Base-by-base conservation (phyloP, 306 rosid genomes). In the Carpinus viminea region DNA sequence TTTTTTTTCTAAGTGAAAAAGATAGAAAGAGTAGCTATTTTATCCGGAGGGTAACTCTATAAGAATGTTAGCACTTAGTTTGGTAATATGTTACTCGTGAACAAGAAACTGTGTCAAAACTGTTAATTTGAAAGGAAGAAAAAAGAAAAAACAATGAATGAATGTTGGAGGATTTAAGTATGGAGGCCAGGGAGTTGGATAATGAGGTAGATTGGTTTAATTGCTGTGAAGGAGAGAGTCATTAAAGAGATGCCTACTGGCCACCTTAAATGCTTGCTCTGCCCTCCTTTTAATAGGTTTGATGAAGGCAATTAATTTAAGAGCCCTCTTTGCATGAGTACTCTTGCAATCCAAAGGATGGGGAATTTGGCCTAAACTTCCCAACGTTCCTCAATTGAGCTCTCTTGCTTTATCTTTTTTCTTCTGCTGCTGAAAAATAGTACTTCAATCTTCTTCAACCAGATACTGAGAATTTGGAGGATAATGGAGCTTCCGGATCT, bases 221-320 rank as follows among this genome's bases (percentile, higher is more conserved):
- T 80, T 77, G 87, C 87, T 28, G 68, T 8, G 62, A 26, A 41
- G 41, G 82, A 62, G 72, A 51, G 79, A 56, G 70, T 80, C 84
- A 82, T 85, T 85, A 76, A 80, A 79, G 74, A 28, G 86, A 85
- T 71, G 70, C 83, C 79, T 73, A 83, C 89, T 86, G 70, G 85
- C 86, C 74, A 86, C 65, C 86, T 74, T 86, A 52, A 83, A 83
- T 86, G 86, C 81, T 64, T 74, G 59, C 75, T 77, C 85, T 55
- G 70, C 77, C 79, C 70, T 26, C 83, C 47, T 73, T 78, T 75
- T 70, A 82, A 77, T 77, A 52, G 26, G 72, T 76, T 76, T 62
- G 68, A 50, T 48, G 48, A 77, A 70, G 57, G 43, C 68, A 80
- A 84, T 80, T 84, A 80, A 84, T 80, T 84, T 80, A 76, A 76